These are phyloP conservation scores for Plasmodium fragile DNA, from an alignment of 169 alveolate species.

Conservation along the genomic window DNA sequence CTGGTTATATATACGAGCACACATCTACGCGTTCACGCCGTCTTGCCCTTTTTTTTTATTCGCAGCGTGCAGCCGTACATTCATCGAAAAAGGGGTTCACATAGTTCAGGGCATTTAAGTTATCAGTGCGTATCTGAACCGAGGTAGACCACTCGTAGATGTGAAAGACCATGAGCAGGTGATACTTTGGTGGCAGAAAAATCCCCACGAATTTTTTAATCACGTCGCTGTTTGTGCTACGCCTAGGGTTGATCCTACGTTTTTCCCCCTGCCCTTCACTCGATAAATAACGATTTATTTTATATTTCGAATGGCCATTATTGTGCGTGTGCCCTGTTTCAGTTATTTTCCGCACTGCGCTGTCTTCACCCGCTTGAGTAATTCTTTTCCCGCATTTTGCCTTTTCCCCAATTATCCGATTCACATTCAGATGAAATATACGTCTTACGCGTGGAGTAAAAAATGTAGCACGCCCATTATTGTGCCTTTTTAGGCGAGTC, in stretches of 20 bases:
- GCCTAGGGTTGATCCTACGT: not conserved
- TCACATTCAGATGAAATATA: not conserved
- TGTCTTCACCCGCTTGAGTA: not conserved
- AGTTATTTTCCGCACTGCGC: not conserved
- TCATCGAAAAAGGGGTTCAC: conserved; percentile 48
- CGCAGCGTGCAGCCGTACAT: conserved; percentile 1
- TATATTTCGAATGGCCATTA: not conserved
- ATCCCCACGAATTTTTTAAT: conserved; percentile 54
- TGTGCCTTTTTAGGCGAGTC: not conserved
- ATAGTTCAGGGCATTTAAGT: conserved; percentile 43
- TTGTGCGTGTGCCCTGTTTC: not conserved
- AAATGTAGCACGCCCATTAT: not conserved
- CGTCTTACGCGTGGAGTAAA: not conserved
- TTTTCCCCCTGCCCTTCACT: not conserved
- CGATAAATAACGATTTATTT: conserved; percentile 8
- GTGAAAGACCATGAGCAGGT: conserved; percentile 61
- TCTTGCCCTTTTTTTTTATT: not conserved
- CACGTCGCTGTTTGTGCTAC: not conserved
- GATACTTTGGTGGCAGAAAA: conserved; percentile 64
- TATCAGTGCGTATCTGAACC: conserved; percentile 71
- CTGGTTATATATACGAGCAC: not conserved
- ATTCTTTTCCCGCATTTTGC: not conserved
- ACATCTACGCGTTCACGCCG: not conserved
- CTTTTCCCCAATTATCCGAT: not conserved
- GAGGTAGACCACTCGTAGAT: conserved; percentile 34